Evolutionary conservation across 2,329 filamentous ascomycete species (phyloP).

Genomic region (Hypoxylon sp.): DNA sequence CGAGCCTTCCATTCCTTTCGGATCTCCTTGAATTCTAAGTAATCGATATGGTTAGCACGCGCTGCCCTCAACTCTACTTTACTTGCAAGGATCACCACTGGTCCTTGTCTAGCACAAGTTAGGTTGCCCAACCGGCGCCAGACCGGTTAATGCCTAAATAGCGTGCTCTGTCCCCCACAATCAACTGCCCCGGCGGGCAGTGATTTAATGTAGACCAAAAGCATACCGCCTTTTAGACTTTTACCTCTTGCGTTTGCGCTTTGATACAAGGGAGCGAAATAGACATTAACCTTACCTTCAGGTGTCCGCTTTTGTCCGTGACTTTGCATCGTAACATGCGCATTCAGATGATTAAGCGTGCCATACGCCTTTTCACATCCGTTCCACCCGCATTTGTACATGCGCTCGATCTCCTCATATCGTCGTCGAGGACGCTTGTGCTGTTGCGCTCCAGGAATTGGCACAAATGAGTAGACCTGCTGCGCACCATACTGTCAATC

Average conservation of each 20-base stretch:
- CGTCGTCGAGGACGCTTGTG: slow-evolving; percentile 94
- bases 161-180: slow-evolving; percentile 13
- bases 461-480: slow-evolving; percentile 98
- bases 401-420: slow-evolving; percentile 98
- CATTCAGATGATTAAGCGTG: slow-evolving; percentile 96
- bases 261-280: slow-evolving; percentile 8
- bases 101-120: slow-evolving; percentile 33
- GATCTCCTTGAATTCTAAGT: slow-evolving; percentile 96
- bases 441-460: slow-evolving; percentile 95
- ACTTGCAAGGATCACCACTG: slow-evolving; percentile 11
- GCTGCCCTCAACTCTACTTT: slow-evolving; percentile 34
- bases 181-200: slow-evolving; percentile 22
- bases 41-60: slow-evolving; percentile 53
- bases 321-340: slow-evolving; percentile 98
- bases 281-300: slow-evolving; percentile 79
- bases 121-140: slow-evolving; percentile 25
- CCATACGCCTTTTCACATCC: slow-evolving; percentile 99
- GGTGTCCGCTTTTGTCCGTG: slow-evolving; percentile 95
- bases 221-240: slow-evolving; percentile 1
- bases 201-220: slow-evolving; percentile 19
- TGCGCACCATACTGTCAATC: slow-evolving; percentile 57
- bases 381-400: slow-evolving; percentile 99
- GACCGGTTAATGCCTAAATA: slow-evolving; percentile 38
- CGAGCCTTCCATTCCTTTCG: slow-evolving; percentile 99
- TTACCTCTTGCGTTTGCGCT: neutral